A percentile compares a stretch with the other conserved stretches of the same genome.
Evolutionary conservation across 331 rosid species (phyloP).

Genomic region (Acacia pycnantha): DNA sequence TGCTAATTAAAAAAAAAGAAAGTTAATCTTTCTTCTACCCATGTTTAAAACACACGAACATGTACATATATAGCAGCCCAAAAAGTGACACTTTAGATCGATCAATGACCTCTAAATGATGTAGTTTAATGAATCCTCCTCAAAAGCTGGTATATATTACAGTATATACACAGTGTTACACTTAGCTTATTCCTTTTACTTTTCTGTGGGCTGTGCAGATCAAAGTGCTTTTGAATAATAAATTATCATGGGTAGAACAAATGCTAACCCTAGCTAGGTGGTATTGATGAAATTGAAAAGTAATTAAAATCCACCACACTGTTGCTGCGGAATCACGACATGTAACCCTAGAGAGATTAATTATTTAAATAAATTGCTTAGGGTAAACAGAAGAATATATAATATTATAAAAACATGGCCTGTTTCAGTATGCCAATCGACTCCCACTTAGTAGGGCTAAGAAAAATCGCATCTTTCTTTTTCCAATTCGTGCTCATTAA

Average conservation of each 20-base stretch:
- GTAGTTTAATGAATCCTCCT: neutral
- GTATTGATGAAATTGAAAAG: neutral
- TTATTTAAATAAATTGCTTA: constrained; percentile 12
- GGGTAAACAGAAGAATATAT: neutral
- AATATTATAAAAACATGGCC: constrained; percentile 6
- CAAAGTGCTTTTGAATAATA: neutral
- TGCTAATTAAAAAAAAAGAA: neutral
- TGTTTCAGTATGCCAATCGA: constrained; percentile 10
- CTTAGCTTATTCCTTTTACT: neutral
- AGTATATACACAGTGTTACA: neutral
- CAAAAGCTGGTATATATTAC: neutral
- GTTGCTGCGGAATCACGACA: constrained; percentile 26
- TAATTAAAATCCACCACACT: constrained; percentile 22
- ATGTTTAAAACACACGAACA: neutral
- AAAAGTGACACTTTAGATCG: neutral
- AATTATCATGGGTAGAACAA: neutral
- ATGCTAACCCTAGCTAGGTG: neutral
- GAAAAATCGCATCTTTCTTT: constrained; percentile 36
- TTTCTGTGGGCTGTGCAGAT: neutral
- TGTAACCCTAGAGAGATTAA: neutral
- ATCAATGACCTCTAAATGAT: neutral
- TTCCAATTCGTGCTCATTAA: constrained; percentile 21
- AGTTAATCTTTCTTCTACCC: neutral
- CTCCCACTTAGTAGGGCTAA: constrained; percentile 21
- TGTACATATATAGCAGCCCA: neutral